Base-by-base conservation (phyloP, 2,329 filamentous ascomycete genomes). In the Penicillium sp. region DNA sequence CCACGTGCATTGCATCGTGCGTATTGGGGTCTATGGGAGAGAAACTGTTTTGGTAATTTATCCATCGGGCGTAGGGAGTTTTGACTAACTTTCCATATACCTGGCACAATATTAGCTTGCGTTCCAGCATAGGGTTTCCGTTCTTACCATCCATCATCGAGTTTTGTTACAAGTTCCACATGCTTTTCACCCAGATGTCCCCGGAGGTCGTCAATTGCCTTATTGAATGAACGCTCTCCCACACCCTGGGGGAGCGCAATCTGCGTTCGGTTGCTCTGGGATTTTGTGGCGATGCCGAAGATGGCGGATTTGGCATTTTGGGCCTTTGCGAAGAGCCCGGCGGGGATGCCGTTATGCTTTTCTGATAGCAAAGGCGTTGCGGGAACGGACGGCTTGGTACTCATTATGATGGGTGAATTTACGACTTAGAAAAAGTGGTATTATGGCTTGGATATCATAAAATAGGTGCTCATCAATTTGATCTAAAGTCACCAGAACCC, bases 1-100 rank as follows among this genome's bases (percentile, higher is more conserved):
- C 38, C 13, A 55, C 25, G 14, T 55, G 53, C 49, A 52, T 52
- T 36, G 31, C 49, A 42, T 55, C 53, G 28, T 55, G 49, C 4
- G 53, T 51, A 31, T 54, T 51, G 11, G 48, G 52, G 30, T 53
- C 50, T 53, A 10, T 36, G 20, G 20, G 20, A 22, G 20, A 4
- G 35, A 20, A 5, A 0, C 9, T 38, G 16, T 4, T 20, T 38
- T 22, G 22, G 35, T 38, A 10, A 20, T 13, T 18, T 11, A n/a
- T 13, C 10, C 11, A 22, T 5, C 13, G 16, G 16, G 2, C 9
- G 20, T 20, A 2, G 10, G 9, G 18, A 4, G 18, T 2, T 14
- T 16, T 22, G 11, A 51, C 44, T 44, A 8, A 52, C 44, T 52
- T 24, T 48, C 50, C 50, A 52, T 52, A 22, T 48, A 48, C 45